These are phyloP conservation scores for Tephrocybe sp. DNA, from an alignment of 768 basidiomycete genomes.

Conservation along the genomic window DNA sequence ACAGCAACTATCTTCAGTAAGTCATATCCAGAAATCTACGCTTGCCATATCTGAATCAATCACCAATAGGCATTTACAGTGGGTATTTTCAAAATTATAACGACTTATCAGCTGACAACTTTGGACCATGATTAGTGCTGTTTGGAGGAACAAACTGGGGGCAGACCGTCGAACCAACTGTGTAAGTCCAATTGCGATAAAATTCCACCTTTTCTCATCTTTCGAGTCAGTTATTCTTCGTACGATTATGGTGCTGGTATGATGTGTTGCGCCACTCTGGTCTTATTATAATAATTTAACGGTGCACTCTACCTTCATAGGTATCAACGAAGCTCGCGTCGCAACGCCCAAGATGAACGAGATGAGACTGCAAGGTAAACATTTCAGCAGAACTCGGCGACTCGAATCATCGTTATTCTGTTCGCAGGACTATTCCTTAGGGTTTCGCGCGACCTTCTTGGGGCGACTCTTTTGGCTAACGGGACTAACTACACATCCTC, in stretches of 20 bases:
- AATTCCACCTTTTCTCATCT: background rate
- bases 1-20: conserved; percentile 50
- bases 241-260: conserved; percentile 60
- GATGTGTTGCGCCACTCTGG: background rate
- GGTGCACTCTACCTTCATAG: conserved; percentile 19
- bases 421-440: conserved; percentile 46
- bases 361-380: conserved; percentile 48
- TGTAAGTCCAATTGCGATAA: conserved; percentile 23
- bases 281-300: background rate
- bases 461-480: conserved; percentile 41
- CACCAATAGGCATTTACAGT: conserved; percentile 45
- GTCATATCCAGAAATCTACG: conserved; percentile 14
- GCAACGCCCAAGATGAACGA: conserved; percentile 48
- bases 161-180: conserved; percentile 51
- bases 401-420: background rate
- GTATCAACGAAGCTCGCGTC: conserved; percentile 52
- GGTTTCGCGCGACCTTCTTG: conserved; percentile 46
- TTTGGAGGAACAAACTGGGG: conserved; percentile 69
- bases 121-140: conserved; percentile 34
- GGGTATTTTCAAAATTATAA: conserved; percentile 7
- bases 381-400: background rate
- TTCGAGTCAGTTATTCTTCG: conserved; percentile 35
- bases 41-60: background rate
- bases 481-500: conserved; percentile 50
- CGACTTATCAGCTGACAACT: background rate